phyloP scores from a whole-genome alignment of 768 basidiomycete genomes.

The Tylopilus plumbeoviolaceoides region DNA sequence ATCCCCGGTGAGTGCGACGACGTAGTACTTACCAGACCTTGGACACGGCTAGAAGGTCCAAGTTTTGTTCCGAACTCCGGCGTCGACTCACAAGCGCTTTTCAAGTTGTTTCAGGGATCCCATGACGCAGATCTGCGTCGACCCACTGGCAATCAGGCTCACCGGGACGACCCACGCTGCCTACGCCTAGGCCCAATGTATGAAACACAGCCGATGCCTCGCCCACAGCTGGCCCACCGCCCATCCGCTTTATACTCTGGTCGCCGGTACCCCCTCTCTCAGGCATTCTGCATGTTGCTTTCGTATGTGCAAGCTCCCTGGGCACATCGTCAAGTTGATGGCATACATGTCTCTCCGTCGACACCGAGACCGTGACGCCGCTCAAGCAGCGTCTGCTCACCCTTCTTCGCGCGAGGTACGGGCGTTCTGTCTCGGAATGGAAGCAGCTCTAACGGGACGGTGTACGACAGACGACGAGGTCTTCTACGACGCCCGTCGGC shows the following conservation, averaged over 20 bases:
- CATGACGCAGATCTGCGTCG: too few relatives aligned
- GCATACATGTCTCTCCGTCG: slow-evolving; percentile 7
- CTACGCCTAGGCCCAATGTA: not conserved
- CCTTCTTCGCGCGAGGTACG: slow-evolving; percentile 11
- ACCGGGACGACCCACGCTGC: too few relatives aligned
- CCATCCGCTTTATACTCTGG: slow-evolving; percentile 7
- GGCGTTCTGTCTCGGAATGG: not conserved
- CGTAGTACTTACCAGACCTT: too few relatives aligned
- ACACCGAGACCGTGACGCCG: not conserved
- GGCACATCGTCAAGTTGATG: slow-evolving; percentile 8
- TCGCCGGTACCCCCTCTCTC: not conserved
- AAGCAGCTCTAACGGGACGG: not conserved
- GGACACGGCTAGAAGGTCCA: too few relatives aligned
- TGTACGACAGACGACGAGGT: slow-evolving; percentile 5
- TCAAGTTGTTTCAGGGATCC: too few relatives aligned
- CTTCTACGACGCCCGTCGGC: not conserved
- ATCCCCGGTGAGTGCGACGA: too few relatives aligned
- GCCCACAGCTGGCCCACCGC: slow-evolving; percentile 4
- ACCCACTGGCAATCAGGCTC: too few relatives aligned
- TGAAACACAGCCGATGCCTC: not conserved
- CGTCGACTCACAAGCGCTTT: too few relatives aligned
- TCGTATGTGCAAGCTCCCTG: slow-evolving; percentile 13
- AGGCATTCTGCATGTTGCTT: slow-evolving; percentile 6
- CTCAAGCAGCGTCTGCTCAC: not conserved
- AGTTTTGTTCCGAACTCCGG: too few relatives aligned